Percentiles rank a stretch among this genome's conserved stretches.
Evolutionary conservation across 2,329 filamentous ascomycete genomes (phyloP).

Genomic region (Sporothrix mexicana): DNA sequence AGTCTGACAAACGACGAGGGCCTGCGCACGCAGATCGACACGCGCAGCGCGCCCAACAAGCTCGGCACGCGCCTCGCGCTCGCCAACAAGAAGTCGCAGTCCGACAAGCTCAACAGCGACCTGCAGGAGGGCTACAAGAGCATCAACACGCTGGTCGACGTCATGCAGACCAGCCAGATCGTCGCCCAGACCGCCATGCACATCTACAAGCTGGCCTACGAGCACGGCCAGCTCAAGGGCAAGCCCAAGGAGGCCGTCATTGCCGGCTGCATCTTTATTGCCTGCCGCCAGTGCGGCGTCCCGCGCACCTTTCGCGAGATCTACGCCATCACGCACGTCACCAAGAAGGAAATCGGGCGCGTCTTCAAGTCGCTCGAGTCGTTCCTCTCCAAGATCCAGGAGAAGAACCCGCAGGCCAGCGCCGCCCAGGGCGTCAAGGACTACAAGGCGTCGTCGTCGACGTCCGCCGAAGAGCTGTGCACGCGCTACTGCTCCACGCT

Average conservation of each 20-base stretch:
- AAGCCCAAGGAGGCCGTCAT: constrained; percentile 94
- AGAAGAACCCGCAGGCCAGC: constrained; percentile 58
- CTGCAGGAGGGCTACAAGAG: constrained; percentile 81
- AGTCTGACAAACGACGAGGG: constrained; percentile 59
- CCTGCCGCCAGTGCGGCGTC: constrained; percentile 86
- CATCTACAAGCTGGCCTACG: constrained; percentile 92
- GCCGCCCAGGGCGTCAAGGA: constrained; percentile 61
- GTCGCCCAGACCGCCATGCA: constrained; percentile 91
- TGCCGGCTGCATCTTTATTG: constrained; percentile 96
- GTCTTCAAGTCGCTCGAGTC: constrained; percentile 93
- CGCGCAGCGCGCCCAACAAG: constrained; percentile 39
- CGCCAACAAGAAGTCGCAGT: constrained; percentile 42
- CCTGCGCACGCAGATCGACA: constrained; percentile 40
- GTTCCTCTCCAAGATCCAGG: constrained; percentile 79
- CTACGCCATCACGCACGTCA: constrained; percentile 88
- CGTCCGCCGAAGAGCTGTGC: constrained; percentile 82
- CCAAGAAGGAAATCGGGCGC: constrained; percentile 95
- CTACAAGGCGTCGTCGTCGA: constrained; percentile 77
- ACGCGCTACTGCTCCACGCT: constrained; percentile 88
- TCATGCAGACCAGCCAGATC: constrained; percentile 77
- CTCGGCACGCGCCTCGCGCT: constrained; percentile 40
- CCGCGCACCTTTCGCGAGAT: constrained; percentile 94
- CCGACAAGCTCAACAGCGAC: constrained; percentile 41
- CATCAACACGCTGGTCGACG: constrained; percentile 86
- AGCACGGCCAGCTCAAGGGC: constrained; percentile 91